Percentiles rank a stretch among this genome's conserved stretches.
These are phyloP conservation scores for Pulveroboletus sp. DNA, from an alignment of 1,284 basidiomycete genomes.

Conservation along the genomic window DNA sequence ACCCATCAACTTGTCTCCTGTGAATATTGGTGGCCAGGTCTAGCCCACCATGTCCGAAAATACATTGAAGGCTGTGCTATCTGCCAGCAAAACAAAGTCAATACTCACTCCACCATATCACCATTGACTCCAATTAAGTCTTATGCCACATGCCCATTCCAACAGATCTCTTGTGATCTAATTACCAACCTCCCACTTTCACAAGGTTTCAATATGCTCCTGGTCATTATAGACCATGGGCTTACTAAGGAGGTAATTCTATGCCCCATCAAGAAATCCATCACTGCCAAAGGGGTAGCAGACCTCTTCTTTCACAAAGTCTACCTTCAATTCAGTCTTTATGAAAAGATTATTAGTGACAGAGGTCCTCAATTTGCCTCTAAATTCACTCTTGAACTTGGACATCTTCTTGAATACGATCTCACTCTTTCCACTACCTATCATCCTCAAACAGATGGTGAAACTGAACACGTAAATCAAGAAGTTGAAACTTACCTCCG, in stretches of 20 bases:
- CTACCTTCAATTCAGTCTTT: slow-evolving; percentile 17
- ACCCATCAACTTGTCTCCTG: too few species aligned
- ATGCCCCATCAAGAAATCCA: slow-evolving; percentile 18
- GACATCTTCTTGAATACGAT: not conserved
- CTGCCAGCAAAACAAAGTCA: slow-evolving; percentile 1
- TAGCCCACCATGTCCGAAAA: not conserved
- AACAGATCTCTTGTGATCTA: slow-evolving; percentile 15
- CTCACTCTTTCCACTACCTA: not conserved
- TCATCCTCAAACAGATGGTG: not conserved
- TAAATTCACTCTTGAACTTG: not conserved
- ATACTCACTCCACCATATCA: not conserved
- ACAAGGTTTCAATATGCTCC: slow-evolving; percentile 12
- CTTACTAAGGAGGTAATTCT: slow-evolving; percentile 15
- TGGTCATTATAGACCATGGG: slow-evolving; percentile 26
- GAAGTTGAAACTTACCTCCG: slow-evolving; percentile 3
- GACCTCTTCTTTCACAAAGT: slow-evolving; percentile 18
- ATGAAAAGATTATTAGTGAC: slow-evolving; percentile 30
- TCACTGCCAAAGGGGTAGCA: slow-evolving; percentile 10
- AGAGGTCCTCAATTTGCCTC: slow-evolving; percentile 26
- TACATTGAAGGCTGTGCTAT: slow-evolving; percentile 14
- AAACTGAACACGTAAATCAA: slow-evolving; percentile 8
- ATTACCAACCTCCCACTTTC: slow-evolving; percentile 16
- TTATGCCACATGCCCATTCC: not conserved
- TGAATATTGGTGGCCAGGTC: slow-evolving; percentile 14
- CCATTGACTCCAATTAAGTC: not conserved